Base-by-base conservation (phyloP, 1,284 basidiomycete genomes). In the Binderoboletus segoi region DNA sequence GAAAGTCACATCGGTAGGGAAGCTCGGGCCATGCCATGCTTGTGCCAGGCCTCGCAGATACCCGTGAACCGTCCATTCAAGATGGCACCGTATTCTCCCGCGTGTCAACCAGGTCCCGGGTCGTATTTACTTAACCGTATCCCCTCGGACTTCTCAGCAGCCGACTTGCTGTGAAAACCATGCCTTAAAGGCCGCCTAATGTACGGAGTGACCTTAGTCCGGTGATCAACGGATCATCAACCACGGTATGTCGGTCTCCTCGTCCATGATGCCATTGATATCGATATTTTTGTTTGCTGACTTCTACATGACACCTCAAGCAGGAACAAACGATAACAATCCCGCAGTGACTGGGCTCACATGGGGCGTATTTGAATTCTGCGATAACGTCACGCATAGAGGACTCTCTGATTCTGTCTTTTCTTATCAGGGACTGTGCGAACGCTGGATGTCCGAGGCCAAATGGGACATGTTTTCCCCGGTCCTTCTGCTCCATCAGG, bases 81-180 rank as follows among this genome's bases (percentile, higher is more conserved):
- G 33, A 35, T 50, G 18, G 12, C 46, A 20, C 41, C 49, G 30
- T 21, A 33, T 28, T 46, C 40, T 37, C 42, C 53, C 32, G 30
- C 30, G 45, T 23, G 16, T 40, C 53, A 42, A 35, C 41, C 43
- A 32, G 28, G 43, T 52, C 38, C 21, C 20, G 30, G 30, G 18
- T 46, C 28, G 11, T 30, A 40, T 60, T 10, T 21, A 15, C 28
- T 1, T 16, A 28, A 26, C 37, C 21, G 20, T 51, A 64, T 66
- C 47, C 48, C 64, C 65, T 66, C 64, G 61, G 63, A 41, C 43
- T 66, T 69, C 64, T 54, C 67, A 69, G 51, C 20, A 12, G 10
- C 12, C 26, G 20, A 2, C 30, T 37, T 45, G 28, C 41, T 18
- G 49, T 15, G 37, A 41, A 35, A 44, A 32, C 40, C 10, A 18